These are phyloP conservation scores for Phaeosphaeriaceae sp. DNA, from an alignment of 2,329 filamentous ascomycete genomes.

Conservation along the genomic window DNA sequence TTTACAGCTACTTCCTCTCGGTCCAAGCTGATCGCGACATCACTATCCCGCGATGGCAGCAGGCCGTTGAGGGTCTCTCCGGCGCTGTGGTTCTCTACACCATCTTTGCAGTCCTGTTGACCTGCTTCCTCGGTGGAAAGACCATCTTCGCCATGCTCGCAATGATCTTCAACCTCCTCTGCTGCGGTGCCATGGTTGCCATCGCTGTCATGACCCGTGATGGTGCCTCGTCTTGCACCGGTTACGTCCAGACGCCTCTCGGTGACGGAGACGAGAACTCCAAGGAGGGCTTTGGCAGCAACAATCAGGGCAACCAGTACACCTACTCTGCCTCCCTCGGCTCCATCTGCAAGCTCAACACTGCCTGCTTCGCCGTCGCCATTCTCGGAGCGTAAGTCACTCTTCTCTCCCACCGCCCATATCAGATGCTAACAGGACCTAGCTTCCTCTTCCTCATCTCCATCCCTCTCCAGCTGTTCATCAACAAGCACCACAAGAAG, in stretches of 20 bases:
- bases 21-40: constrained; percentile 71
- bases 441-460: constrained; percentile 79
- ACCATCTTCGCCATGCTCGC: constrained; percentile 73
- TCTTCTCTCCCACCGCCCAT: constrained; percentile 4
- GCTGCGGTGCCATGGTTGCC: constrained; percentile 80
- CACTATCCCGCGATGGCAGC: constrained; percentile 68
- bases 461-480: constrained; percentile 70
- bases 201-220: constrained; percentile 76
- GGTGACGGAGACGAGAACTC: constrained; percentile 66
- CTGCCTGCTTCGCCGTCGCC: constrained; percentile 76
- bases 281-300: constrained; percentile 58
- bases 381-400: constrained; percentile 76
- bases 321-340: constrained; percentile 56
- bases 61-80: constrained; percentile 75
- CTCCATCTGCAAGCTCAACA: constrained; percentile 78
- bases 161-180: constrained; percentile 78
- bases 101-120: constrained; percentile 72
- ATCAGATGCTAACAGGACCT: constrained; percentile 9
- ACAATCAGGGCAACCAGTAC: constrained; percentile 46
- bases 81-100: constrained; percentile 79
- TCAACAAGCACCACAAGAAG: constrained; percentile 74
- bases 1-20: constrained; percentile 83
- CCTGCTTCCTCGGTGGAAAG: constrained; percentile 80
- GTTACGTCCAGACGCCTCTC: constrained; percentile 70
- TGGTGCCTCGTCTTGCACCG: constrained; percentile 71